These are phyloP conservation scores for Colletotrichum tropicicola DNA, from an alignment of 2,329 filamentous ascomycete species.

Conservation along the genomic window DNA sequence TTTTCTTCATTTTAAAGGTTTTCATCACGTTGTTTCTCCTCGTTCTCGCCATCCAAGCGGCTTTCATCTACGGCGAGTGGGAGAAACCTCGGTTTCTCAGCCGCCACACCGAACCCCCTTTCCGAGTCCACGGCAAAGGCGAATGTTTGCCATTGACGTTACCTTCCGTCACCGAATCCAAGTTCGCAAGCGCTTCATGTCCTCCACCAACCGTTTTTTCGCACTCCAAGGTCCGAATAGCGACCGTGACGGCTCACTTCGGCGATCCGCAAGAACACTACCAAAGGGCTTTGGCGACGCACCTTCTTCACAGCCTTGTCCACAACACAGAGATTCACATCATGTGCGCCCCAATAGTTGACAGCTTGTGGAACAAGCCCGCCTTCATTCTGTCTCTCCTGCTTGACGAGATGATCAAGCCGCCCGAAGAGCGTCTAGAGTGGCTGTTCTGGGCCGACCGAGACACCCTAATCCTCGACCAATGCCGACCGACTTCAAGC, in stretches of 20 bases:
- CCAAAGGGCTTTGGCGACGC: slow-evolving; percentile 41
- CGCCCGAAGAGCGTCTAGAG: slow-evolving; percentile 19
- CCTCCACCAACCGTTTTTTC: too few species aligned
- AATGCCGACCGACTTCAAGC: slow-evolving; percentile 20
- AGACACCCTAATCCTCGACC: slow-evolving; percentile 33
- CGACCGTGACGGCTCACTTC: slow-evolving; percentile 26
- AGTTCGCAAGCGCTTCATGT: too few species aligned
- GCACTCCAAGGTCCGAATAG: too few species aligned
- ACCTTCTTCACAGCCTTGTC: slow-evolving; percentile 43
- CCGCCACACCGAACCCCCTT: too few species aligned
- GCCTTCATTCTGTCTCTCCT: slow-evolving; percentile 45
- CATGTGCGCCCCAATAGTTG: slow-evolving; percentile 39
- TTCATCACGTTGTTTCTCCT: too few species aligned
- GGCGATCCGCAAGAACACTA: slow-evolving; percentile 7
- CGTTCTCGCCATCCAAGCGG: too few species aligned
- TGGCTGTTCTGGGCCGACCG: slow-evolving; percentile 35
- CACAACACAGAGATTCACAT: slow-evolving; percentile 42
- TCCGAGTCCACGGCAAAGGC: too few species aligned
- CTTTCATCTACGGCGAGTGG: too few species aligned
- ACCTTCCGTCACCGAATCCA: too few species aligned
- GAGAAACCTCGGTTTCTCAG: too few species aligned
- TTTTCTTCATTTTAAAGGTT: too few species aligned
- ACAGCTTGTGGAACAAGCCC: slow-evolving; percentile 48
- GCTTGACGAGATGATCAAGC: slow-evolving; percentile 30
- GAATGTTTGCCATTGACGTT: too few species aligned